Base-by-base conservation (phyloP, 371 early-diverging fungal genomes). In the Syncephalastrum racemosum region DNA sequence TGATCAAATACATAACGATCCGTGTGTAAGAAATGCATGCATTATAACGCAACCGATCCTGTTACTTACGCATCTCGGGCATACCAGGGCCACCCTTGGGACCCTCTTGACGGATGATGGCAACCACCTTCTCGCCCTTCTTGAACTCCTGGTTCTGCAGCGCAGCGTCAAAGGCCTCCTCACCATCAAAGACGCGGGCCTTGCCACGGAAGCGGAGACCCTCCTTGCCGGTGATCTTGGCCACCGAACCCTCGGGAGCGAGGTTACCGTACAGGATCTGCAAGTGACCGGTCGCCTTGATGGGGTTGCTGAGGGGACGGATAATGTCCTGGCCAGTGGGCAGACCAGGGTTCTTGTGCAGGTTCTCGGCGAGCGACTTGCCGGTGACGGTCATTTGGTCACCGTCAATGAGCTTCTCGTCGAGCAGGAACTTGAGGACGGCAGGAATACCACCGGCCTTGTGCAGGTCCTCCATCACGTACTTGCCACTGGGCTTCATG, bases 201-300 rank as follows among this genome's bases (percentile, higher is more conserved):
- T 75, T 72, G 19, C 98, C 98, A 40, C 77, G 70, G 63, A 98
- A 98, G 53, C 60, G 46, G 4, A 95, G 77, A 16, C 98, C 98
- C 76, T 98, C 96, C 76, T 98, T 98, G 58, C 98, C 98, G 5
- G 98, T 98, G 69, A 98, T 98, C 79, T 98, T 98, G 53, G 98
- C 98, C 42, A 98, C 97, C 16, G 92, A 63, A 13, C 79, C 77
- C 66, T 86, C 86, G 39, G 93, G 91, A 19, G 93, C 90, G 20
- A 93, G 70, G 60, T 89, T 90, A 49, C 93, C 93, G 36, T 79
- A 71, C 57, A 93, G 66, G 40, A 92, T 89, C 55, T 84, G 86
- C 59, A 93, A 77, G 68, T 91, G 93, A 3, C 93, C 93, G 13
- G 86, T 73, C 2, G 82, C 56, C 70, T 91, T 93, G 76, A 93